A percentile compares a stretch with the other conserved stretches of the same genome.
These are phyloP conservation scores for Amyloporia xantha DNA, from an alignment of 768 basidiomycete species.

Conservation along the genomic window DNA sequence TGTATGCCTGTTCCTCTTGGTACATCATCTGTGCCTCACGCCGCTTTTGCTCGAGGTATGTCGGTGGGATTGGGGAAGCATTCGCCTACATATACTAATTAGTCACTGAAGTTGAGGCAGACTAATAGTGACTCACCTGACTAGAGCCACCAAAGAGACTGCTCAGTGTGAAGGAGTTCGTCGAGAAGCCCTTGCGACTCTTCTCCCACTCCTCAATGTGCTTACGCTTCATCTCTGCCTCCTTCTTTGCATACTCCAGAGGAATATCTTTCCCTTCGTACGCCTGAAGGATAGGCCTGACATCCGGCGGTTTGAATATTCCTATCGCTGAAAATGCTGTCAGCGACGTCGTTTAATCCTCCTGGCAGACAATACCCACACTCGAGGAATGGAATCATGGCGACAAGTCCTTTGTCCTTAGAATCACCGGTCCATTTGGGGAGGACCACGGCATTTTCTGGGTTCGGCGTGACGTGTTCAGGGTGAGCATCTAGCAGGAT, in stretches of 20 bases:
- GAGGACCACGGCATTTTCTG: slow-evolving; percentile 82
- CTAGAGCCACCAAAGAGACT: slow-evolving; percentile 32
- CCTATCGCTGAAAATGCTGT: slow-evolving; percentile 63
- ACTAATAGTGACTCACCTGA: slow-evolving; percentile 21
- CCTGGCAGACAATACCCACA: slow-evolving; percentile 42
- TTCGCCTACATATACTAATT: slow-evolving; percentile 14
- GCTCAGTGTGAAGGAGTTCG: slow-evolving; percentile 38
- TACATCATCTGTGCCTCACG: slow-evolving; percentile 44
- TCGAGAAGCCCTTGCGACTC: slow-evolving; percentile 31
- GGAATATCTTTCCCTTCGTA: slow-evolving; percentile 89
- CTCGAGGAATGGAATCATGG: slow-evolving; percentile 97
- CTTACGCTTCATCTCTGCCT: slow-evolving; percentile 72
- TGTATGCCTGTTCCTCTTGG: slow-evolving; percentile 46
- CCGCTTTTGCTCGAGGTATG: slow-evolving; percentile 48
- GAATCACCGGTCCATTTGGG: slow-evolving; percentile 83
- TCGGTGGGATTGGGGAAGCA: slow-evolving; percentile 33
- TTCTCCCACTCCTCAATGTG: slow-evolving; percentile 79
- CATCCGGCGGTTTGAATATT: slow-evolving; percentile 82
- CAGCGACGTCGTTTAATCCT: too few relatives aligned
- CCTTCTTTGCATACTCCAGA: slow-evolving; percentile 81
- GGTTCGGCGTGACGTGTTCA: slow-evolving; percentile 72
- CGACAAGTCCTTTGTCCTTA: slow-evolving; percentile 70
- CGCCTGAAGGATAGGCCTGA: slow-evolving; percentile 78
- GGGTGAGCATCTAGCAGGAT: slow-evolving; percentile 79
- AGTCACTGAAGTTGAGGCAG: background rate